Base-by-base conservation (phyloP, 306 rosid species). In the Begonia loranthoides region DNA sequence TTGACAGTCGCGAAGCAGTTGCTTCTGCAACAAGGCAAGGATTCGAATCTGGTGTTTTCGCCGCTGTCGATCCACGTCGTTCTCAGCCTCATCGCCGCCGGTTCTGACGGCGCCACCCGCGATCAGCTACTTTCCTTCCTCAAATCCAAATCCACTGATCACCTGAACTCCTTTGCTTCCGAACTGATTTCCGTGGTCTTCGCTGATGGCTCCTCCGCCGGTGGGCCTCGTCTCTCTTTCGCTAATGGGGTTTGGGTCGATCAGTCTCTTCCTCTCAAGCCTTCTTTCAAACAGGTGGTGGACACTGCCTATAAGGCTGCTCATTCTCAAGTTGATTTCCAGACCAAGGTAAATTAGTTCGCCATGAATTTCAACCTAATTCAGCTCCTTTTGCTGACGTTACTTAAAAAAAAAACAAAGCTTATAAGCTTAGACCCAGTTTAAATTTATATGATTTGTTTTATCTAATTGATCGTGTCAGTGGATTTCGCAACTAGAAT, bases 41-140 rank as follows among this genome's bases (percentile, higher is more conserved):
- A 51, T 54, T 64, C 70, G 9, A 89, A 89, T 75, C 24, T 74
- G 0, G 94, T 89, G 1, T 64, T 75, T 58, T 89, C 97, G 44
- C 97, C 97, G 7, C 52, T 78, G 24, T 89, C 94, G 21, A 40
- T 89, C 52, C 84, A 89, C 40, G 74, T 73, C 7, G 76, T 73
- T 34, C 73, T 88, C 0, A 81, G 97, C 78, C 56, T 75, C 21
- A 57, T 85, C 47, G 85, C 90, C 0, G 72, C 90, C 9, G 95
- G 83, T 2, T 82, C 90, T 4, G 70, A 69, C 34, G 97, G 95
- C 14, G 66, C 83, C 60, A 73, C 94, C 1, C 78, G 59, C 17
- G 60, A 77, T 10, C 87, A 89, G 60, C 62, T 85, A 8, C 95
- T 89, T 43, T 62, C 83, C 49, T 89, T 85, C 67, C 97, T 89